Conservation (phyloP, 208 protist genomes). For the Leishmania tarentolae region DNA sequence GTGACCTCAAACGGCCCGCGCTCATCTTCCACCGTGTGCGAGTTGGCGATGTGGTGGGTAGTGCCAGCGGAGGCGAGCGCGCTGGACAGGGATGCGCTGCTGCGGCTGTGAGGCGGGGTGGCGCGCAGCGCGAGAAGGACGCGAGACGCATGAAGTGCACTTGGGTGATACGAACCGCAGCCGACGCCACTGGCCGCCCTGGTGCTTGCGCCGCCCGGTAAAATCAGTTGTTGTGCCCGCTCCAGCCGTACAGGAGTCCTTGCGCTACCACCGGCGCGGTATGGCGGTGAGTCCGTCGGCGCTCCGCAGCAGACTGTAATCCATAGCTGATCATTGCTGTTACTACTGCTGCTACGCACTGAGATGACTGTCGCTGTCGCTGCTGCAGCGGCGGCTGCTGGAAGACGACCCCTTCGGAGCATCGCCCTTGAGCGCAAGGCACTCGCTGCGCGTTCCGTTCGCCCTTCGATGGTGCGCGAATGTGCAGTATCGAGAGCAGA, state of each 20-base stretch:
- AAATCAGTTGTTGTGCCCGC: background rate
- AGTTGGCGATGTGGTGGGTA: background rate
- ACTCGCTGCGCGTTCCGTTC: background rate
- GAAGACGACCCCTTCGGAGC: slow-evolving; percentile 21
- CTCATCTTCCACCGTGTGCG: background rate
- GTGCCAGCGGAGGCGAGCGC: background rate
- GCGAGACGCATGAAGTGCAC: slow-evolving; percentile 3
- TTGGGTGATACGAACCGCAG: background rate
- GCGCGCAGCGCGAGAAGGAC: background rate
- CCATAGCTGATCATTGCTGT: slow-evolving; percentile 8
- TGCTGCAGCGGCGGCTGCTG: slow-evolving; percentile 3
- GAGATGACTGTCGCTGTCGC: background rate
- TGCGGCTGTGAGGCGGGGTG: background rate
- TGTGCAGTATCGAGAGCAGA: background rate
- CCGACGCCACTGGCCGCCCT: background rate
- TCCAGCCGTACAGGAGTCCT: background rate
- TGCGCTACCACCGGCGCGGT: background rate
- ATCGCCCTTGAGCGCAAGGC: background rate
- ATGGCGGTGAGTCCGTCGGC: background rate
- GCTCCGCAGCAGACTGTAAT: slow-evolving; percentile 10
- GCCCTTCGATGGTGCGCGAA: background rate
- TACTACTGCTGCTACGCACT: background rate
- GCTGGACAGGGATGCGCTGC: background rate
- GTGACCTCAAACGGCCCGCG: slow-evolving; percentile 27
- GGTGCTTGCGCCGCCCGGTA: background rate